These are phyloP conservation scores for Athelia psychrophila DNA, from an alignment of 1,284 basidiomycete genomes.

Conservation along the genomic window DNA sequence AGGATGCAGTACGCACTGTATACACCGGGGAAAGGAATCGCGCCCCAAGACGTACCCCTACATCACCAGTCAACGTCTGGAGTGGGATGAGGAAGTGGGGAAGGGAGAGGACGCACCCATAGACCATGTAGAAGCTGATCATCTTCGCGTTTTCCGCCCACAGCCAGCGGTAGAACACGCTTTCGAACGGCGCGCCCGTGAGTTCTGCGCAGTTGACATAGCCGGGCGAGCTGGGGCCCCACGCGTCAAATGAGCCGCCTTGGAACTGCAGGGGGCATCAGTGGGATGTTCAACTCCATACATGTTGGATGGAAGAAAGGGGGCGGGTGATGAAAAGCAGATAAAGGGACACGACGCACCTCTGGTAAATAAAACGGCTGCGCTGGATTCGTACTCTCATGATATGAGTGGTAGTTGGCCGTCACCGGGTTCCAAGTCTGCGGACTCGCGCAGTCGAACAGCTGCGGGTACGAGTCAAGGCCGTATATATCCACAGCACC, in stretches of 20 bases:
- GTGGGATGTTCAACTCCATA: too few relatives aligned
- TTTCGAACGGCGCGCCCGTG: conserved; percentile 69
- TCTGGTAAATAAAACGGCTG: conserved; percentile 29
- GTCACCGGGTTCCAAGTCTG: conserved; percentile 24
- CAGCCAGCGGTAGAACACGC: conserved; percentile 70
- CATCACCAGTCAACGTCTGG: conserved; percentile 6
- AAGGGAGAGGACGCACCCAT: conserved; percentile 45
- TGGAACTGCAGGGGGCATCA: conserved; percentile 41
- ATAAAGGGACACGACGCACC: conserved; percentile 13
- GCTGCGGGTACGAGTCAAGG: conserved; percentile 27
- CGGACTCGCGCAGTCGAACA: conserved; percentile 31
- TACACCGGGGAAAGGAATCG: conserved; percentile 62
- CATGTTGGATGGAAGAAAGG: too few relatives aligned
- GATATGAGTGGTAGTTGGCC: conserved; percentile 23
- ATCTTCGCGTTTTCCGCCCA: conserved; percentile 78
- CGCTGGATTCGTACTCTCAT: conserved; percentile 12
- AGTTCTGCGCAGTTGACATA: conserved; percentile 46
- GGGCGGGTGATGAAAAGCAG: background rate
- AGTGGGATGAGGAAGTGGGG: background rate
- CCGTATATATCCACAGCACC: conserved; percentile 54
- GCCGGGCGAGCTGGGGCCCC: conserved; percentile 65
- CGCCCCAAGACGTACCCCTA: conserved; percentile 81
- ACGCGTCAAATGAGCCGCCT: conserved; percentile 73
- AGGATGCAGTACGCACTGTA: conserved; percentile 37
- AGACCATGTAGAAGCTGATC: conserved; percentile 79